These are phyloP conservation scores for Tolypocladium capitatum DNA, from an alignment of 2,329 filamentous ascomycete genomes.

Conservation along the genomic window DNA sequence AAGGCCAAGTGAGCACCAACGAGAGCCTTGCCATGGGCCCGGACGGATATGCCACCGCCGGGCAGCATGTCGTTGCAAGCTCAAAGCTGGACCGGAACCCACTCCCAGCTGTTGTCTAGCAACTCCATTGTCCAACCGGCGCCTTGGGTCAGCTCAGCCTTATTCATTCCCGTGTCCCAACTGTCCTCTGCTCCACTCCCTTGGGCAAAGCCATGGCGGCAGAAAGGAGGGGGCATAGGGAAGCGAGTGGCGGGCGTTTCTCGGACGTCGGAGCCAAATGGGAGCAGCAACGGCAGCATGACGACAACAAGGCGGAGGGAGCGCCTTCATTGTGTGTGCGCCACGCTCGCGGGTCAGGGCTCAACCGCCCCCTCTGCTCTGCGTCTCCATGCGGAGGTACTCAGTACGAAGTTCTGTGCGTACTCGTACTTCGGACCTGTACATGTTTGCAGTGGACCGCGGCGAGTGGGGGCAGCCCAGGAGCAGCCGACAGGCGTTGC, in stretches of 20 bases:
- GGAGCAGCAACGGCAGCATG: not conserved
- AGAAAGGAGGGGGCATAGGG: not conserved
- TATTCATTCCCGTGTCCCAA: not conserved
- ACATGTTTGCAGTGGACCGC: not conserved
- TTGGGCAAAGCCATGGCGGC: not conserved
- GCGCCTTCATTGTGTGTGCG: not conserved
- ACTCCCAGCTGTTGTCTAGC: constrained; percentile 4
- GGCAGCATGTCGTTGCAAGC: constrained; percentile 8
- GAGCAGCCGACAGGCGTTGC: not conserved
- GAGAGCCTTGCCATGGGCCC: constrained; percentile 3
- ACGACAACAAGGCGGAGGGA: not conserved
- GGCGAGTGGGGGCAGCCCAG: not conserved
- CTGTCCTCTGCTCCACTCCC: not conserved
- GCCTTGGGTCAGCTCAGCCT: constrained; percentile 1
- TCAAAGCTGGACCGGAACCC: constrained; percentile 8
- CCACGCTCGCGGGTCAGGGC: not conserved
- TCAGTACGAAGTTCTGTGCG: too few relatives aligned
- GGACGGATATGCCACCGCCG: constrained; percentile 1
- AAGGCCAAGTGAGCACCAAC: constrained; percentile 6
- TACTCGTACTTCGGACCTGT: not conserved
- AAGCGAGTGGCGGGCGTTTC: not conserved
- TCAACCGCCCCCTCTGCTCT: not conserved
- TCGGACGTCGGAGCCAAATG: not conserved
- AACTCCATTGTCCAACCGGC: constrained; percentile 4
- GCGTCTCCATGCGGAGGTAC: not conserved